Evolutionary conservation across 2,329 filamentous ascomycete genomes (phyloP).

Genomic region (Ceratocystis eucalypticola): DNA sequence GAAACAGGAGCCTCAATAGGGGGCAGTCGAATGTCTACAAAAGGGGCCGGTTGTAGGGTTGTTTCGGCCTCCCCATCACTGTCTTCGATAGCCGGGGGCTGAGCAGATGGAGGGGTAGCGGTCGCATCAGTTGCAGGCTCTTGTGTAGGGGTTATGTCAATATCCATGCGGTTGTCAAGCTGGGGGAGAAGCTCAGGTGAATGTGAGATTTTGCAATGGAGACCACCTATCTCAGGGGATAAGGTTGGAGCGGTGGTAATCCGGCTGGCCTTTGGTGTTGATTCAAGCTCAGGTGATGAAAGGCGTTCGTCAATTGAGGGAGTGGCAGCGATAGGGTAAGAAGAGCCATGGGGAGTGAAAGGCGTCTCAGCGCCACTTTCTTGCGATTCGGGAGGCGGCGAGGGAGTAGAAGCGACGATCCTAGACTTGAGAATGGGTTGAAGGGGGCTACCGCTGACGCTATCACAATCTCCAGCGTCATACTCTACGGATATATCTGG

Average conservation of each 20-base stretch:
- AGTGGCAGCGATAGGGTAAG: background rate
- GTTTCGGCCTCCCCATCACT: background rate
- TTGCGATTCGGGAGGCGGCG: background rate
- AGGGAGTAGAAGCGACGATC: background rate
- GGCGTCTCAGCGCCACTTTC: background rate
- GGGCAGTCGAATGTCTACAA: background rate
- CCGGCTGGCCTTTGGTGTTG: background rate
- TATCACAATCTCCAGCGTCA: background rate
- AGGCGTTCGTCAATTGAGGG: background rate
- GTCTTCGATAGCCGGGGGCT: background rate
- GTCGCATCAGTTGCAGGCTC: background rate
- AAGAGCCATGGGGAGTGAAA: background rate
- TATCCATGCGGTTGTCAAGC: background rate
- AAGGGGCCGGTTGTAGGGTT: background rate
- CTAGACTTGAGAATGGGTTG: background rate
- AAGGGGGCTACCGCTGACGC: background rate
- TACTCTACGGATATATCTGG: background rate
- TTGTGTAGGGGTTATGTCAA: background rate
- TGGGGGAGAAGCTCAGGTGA: background rate
- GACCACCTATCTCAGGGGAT: slow-evolving; percentile 9
- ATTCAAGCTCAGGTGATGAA: slow-evolving; percentile 4
- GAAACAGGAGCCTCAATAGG: background rate
- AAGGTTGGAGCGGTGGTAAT: background rate
- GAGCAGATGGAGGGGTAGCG: slow-evolving; percentile 8
- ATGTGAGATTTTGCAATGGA: background rate